A percentile compares a stretch with the other conserved stretches of the same genome.
Evolutionary conservation across 2,329 filamentous ascomycete species (phyloP).

Genomic region (Fusarium pseudonygamai): DNA sequence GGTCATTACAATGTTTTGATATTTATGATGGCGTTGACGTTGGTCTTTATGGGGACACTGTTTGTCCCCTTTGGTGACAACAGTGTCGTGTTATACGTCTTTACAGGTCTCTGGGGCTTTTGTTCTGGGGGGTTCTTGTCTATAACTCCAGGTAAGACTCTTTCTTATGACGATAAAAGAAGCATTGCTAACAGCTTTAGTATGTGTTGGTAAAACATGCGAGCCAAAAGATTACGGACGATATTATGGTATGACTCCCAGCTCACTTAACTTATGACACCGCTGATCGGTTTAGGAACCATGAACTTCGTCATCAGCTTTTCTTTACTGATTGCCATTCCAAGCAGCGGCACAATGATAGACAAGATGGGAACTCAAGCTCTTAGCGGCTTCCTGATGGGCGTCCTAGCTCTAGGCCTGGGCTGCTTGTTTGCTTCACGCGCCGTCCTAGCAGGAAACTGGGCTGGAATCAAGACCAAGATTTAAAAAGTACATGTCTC

Average conservation of each 20-base stretch:
- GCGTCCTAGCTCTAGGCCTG: not conserved
- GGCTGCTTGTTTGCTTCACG: constrained; percentile 1
- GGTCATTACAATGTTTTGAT: constrained; percentile 9
- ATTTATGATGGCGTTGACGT: not conserved
- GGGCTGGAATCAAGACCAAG: constrained; percentile 2
- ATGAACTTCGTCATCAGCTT: constrained; percentile 14
- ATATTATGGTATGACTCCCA: not conserved
- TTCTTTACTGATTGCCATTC: not conserved
- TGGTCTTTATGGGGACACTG: constrained; percentile 1
- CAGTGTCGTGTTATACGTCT: not conserved
- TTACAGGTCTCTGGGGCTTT: not conserved
- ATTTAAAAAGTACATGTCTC: not conserved
- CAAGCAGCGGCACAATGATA: constrained; percentile 7
- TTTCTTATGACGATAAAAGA: not conserved
- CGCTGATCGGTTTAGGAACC: not conserved
- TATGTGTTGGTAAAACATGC: constrained; percentile 10
- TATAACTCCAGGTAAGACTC: not conserved
- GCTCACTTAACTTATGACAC: no score
- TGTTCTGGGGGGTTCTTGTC: not conserved
- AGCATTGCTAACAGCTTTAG: not conserved
- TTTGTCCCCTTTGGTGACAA: constrained; percentile 1
- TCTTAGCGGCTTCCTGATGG: not conserved
- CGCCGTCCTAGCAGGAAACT: not conserved
- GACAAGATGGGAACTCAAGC: constrained; percentile 13
- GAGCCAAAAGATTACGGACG: constrained; percentile 11